phyloP scores from a whole-genome alignment of 768 basidiomycete genomes.

The Pilatotrama ljubarskyi region DNA sequence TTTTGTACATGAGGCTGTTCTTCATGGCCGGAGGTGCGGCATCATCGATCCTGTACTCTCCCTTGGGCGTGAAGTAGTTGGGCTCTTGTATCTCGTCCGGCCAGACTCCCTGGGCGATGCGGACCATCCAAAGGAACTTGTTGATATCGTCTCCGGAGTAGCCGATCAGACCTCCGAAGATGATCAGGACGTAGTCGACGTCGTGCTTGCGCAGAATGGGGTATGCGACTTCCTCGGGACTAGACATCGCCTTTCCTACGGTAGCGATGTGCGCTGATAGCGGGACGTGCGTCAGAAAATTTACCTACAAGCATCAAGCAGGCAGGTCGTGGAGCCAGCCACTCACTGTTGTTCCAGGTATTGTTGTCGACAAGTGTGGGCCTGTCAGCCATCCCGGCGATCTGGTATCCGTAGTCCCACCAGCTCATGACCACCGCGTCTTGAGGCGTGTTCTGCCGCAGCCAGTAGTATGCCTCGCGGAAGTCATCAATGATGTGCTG shows the following conservation, averaged over 20 bases:
- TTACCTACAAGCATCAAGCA: background rate
- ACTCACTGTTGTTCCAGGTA: slow-evolving; percentile 98
- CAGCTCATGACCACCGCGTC: slow-evolving; percentile 96
- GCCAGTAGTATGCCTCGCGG: slow-evolving; percentile 99
- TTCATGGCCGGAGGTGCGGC: slow-evolving; percentile 84
- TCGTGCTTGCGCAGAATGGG: slow-evolving; percentile 97
- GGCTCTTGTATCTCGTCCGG: slow-evolving; percentile 97
- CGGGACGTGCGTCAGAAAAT: background rate
- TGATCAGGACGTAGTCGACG: slow-evolving; percentile 95
- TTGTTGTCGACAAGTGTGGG: slow-evolving; percentile 98
- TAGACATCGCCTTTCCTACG: slow-evolving; percentile 98
- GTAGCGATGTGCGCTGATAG: slow-evolving; percentile 90
- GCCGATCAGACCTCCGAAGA: slow-evolving; percentile 94
- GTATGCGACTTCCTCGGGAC: slow-evolving; percentile 91
- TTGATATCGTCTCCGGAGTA: slow-evolving; percentile 99
- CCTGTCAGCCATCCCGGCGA: slow-evolving; percentile 97
- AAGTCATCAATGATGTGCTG: slow-evolving; percentile 98
- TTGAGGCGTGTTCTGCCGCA: slow-evolving; percentile 91
- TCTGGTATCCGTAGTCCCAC: slow-evolving; percentile 99
- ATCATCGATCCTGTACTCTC: slow-evolving; percentile 93
- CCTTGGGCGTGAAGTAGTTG: slow-evolving; percentile 88
- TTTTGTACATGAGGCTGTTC: slow-evolving; percentile 98
- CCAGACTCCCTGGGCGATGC: slow-evolving; percentile 94
- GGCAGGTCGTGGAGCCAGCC: background rate
- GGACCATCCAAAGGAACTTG: slow-evolving; percentile 99